Evolutionary conservation across 2,329 filamentous ascomycete species (phyloP).

Genomic region (Fusarium tupiense): DNA sequence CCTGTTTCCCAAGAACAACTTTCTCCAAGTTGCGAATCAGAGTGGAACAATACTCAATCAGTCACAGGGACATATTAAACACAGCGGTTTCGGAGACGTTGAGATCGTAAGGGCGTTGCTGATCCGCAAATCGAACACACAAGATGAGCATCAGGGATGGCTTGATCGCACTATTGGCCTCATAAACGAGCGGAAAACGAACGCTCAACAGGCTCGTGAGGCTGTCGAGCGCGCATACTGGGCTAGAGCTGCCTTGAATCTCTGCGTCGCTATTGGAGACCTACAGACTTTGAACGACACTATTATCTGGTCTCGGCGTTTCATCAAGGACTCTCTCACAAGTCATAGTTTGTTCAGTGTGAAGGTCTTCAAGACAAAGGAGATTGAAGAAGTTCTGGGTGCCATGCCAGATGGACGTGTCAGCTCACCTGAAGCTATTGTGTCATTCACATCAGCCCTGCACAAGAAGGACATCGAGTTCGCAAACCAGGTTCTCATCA

Average conservation of each 20-base stretch:
- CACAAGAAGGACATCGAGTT: slow-evolving; percentile 1
- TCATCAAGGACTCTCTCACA: slow-evolving; percentile 41
- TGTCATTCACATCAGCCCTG: background rate
- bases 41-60: slow-evolving; percentile 16
- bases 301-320: slow-evolving; percentile 44
- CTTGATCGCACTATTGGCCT: slow-evolving; percentile 13
- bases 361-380: slow-evolving; percentile 10
- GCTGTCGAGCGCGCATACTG: slow-evolving; percentile 39
- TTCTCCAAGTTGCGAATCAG: background rate
- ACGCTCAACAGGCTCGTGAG: slow-evolving; percentile 37
- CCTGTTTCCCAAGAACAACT: slow-evolving; percentile 22
- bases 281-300: slow-evolving; percentile 36
- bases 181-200: slow-evolving; percentile 35
- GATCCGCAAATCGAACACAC: slow-evolving; percentile 9
- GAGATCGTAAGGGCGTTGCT: slow-evolving; percentile 24
- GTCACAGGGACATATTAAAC: background rate
- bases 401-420: slow-evolving; percentile 12
- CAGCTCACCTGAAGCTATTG: background rate
- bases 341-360: slow-evolving; percentile 26
- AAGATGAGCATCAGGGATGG: slow-evolving; percentile 23
- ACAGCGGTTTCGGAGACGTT: slow-evolving; percentile 14
- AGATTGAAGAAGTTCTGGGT: slow-evolving; percentile 33
- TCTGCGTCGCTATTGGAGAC: slow-evolving; percentile 42
- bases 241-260: slow-evolving; percentile 40
- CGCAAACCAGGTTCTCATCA: slow-evolving; percentile 27